Base-by-base conservation (phyloP, 2,329 filamentous ascomycete genomes). In the Sclerotinia sclerotiorum region DNA sequence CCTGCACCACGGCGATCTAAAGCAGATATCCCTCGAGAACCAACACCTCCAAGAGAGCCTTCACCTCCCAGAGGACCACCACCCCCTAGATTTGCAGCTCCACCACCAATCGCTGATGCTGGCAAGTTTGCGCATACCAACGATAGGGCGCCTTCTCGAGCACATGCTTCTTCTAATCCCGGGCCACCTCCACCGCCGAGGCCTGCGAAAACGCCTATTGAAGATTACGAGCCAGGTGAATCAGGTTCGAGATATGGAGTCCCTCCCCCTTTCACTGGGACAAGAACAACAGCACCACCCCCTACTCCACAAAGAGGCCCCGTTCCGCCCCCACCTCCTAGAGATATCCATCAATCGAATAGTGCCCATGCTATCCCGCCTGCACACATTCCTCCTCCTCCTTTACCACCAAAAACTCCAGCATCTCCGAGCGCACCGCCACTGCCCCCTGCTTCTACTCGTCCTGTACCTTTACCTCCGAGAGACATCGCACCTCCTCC, bases 31-130 rank as follows among this genome's bases (percentile, higher is more conserved):
- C 75, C 78, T 55, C 75, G 80, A 67, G 83, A 84, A 71, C 80
- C 81, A n/a, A 82, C 84, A 81, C 87, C 91, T n/a, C 85, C 90
- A 42, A 84, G 88, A 76, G 90, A 92, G 69, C 86, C 90, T 19
- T 88, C 89, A 19, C 91, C 92, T 17, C 87, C 89, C 24, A 76
- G 77, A 68, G 79, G 80, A 35, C 84, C 84, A 13, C 85, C 88
- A 29, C 85, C 89, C 64, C 87, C 87, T 11, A 85, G 84, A 74
- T 98, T 97, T 81, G 86, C 88, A 72, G 94, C 92, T 11, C 95
- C 95, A 57, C 95, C 95, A 46, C 92, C 94, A 2, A 81, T 98
- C 69, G 88, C 92, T 67, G 94, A 97, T 78, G 95, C 95, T 69
- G 95, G 95, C 49, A 97, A 92, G 79, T 95, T 88, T 77, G 93